Evolutionary conservation across 2,329 filamentous ascomycete genomes (phyloP).

Genomic region (Aquanectria penicillioides): DNA sequence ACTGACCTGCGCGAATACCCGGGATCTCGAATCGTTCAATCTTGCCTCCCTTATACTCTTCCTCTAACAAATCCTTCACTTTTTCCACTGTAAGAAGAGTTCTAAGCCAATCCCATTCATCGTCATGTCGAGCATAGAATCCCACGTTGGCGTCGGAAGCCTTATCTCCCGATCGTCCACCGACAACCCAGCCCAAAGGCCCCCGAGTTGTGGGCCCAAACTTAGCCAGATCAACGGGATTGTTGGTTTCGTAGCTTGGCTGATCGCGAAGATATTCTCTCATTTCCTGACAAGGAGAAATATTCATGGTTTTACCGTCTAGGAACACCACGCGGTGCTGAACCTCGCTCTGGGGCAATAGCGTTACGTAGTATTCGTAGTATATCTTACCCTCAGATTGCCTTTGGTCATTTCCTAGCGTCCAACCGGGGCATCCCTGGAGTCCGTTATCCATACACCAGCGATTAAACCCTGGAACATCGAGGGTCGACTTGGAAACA

Average conservation of each 20-base stretch:
- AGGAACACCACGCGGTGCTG: conserved; percentile 35
- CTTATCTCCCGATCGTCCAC: conserved; percentile 38
- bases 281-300: conserved; percentile 32
- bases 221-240: conserved; percentile 25
- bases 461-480: conserved; percentile 25
- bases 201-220: conserved; percentile 37
- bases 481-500: conserved; percentile 25
- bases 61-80: conserved; percentile 45
- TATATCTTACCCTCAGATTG: conserved; percentile 45
- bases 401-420: conserved; percentile 49
- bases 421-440: conserved; percentile 54
- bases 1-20: conserved; percentile 26
- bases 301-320: conserved; percentile 24
- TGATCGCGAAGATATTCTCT: conserved; percentile 37
- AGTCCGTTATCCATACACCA: conserved; percentile 50
- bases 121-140: conserved; percentile 53
- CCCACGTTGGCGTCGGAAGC: conserved; percentile 50
- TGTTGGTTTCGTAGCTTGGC: conserved; percentile 38
- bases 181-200: conserved; percentile 41
- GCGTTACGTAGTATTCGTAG: conserved; percentile 34
- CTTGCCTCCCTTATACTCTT: conserved; percentile 22
- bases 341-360: conserved; percentile 37
- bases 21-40: conserved; percentile 26
- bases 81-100: conserved; percentile 49
- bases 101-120: conserved; percentile 56